Evolutionary conservation across 1,284 basidiomycete genomes (phyloP).

Genomic region (Boletellus deceptivus): DNA sequence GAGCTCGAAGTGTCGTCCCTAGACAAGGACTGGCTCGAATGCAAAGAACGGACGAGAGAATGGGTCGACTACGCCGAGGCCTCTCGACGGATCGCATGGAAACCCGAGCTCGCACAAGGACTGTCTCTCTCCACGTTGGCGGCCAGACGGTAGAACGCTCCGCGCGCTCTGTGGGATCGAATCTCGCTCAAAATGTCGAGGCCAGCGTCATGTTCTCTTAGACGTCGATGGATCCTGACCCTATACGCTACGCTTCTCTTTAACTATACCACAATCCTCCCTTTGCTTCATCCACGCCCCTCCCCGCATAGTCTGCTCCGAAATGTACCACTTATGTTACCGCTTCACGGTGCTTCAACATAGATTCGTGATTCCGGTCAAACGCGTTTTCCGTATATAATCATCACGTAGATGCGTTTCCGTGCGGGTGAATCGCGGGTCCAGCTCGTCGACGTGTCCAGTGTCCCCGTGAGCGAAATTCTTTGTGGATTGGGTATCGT

Average conservation of each 20-base stretch:
- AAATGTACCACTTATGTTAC: conserved; percentile 31
- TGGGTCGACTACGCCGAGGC: conserved; percentile 85
- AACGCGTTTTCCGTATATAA: conserved; percentile 20
- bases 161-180: conserved; percentile 14
- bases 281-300: conserved; percentile 11
- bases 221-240: conserved; percentile 23
- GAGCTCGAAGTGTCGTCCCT: conserved; percentile 75
- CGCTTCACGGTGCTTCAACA: conserved; percentile 21
- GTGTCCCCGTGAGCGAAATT: conserved; percentile 24
- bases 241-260: conserved; percentile 28
- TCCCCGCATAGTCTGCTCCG: conserved; percentile 30
- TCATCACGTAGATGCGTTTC: conserved; percentile 21
- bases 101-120: conserved; percentile 72
- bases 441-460: conserved; percentile 8
- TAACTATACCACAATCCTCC: conserved; percentile 29
- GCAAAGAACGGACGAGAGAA: conserved; percentile 70
- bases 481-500: conserved; percentile 4
- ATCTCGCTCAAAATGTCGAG: conserved; percentile 13
- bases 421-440: conserved; percentile 21
- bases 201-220: conserved; percentile 18
- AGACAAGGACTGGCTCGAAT: conserved; percentile 75
- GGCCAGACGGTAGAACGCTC: conserved; percentile 40
- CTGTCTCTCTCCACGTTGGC: conserved; percentile 67
- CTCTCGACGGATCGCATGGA: conserved; percentile 69
- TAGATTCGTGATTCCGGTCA: conserved; percentile 27